A percentile compares a stretch with the other conserved stretches of the same genome.
Conservation (phyloP, 305 asterid species). For the Fraxinus xanthoxyloides region DNA sequence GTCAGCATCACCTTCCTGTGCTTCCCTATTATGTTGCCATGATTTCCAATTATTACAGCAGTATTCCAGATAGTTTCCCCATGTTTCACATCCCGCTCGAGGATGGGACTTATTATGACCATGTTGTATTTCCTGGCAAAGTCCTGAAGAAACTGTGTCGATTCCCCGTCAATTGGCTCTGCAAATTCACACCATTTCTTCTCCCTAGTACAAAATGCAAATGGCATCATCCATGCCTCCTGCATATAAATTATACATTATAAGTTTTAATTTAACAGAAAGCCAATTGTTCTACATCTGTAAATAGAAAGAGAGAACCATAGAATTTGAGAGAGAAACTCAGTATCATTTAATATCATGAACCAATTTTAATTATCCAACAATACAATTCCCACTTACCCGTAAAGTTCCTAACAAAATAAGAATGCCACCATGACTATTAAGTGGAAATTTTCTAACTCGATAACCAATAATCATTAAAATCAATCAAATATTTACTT, state of each 20-base stretch:
- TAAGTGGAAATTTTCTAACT: not conserved
- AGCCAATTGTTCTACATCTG: not conserved
- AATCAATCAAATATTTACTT: not conserved
- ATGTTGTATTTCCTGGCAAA: slow-evolving; percentile 73
- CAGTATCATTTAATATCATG: not conserved
- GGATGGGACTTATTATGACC: slow-evolving; percentile 89
- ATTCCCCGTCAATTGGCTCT: slow-evolving; percentile 84
- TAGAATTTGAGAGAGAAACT: not conserved
- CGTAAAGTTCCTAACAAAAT: not conserved
- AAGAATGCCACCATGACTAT: not conserved
- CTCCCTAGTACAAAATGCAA: slow-evolving; percentile 97
- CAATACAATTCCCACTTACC: not conserved
- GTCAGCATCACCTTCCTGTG: slow-evolving; percentile 75
- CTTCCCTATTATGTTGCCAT: slow-evolving; percentile 85
- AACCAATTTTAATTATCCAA: not conserved
- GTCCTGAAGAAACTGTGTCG: slow-evolving; percentile 76
- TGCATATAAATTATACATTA: slow-evolving; percentile 22
- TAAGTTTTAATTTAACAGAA: not conserved
- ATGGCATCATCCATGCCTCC: slow-evolving; percentile 99
- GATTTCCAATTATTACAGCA: slow-evolving; percentile 83
- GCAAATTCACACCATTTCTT: slow-evolving; percentile 95
- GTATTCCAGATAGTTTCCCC: slow-evolving; percentile 94
- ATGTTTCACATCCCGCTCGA: slow-evolving; percentile 86
- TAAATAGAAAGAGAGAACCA: not conserved
- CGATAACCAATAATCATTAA: not conserved